phyloP scores from a whole-genome alignment of 2,329 filamentous ascomycete genomes.

The Hymenotorrendiella dingleyae region DNA sequence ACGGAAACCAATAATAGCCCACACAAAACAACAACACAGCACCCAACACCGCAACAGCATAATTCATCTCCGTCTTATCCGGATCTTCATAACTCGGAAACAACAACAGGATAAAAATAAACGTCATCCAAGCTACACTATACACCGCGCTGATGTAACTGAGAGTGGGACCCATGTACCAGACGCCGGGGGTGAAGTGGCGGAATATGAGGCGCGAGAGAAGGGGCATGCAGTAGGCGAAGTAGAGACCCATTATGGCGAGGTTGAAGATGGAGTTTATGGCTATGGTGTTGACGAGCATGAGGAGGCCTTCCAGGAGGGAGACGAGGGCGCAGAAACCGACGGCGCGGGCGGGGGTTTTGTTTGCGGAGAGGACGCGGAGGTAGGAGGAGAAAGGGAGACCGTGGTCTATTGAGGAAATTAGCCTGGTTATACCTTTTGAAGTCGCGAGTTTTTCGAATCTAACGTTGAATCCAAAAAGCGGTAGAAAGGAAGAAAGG shows the following conservation, averaged over 20 bases:
- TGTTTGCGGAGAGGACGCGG: constrained; percentile 25
- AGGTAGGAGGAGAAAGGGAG: constrained; percentile 27
- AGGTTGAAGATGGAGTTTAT: constrained; percentile 32
- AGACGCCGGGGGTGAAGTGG: constrained; percentile 28
- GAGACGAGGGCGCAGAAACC: constrained; percentile 25
- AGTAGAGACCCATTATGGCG: constrained; percentile 31
- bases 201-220: constrained; percentile 25
- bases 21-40: constrained; percentile 29
- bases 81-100: constrained; percentile 26
- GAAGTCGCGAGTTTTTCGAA: no score
- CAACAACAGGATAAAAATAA: constrained; percentile 28
- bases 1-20: constrained; percentile 27
- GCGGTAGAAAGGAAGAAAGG: background rate
- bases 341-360: constrained; percentile 27
- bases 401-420: constrained; percentile 23
- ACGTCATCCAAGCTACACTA: constrained; percentile 29
- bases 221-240: constrained; percentile 31
- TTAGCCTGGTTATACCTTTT: constrained; percentile 5
- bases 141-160: constrained; percentile 25
- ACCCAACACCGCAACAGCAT: constrained; percentile 28
- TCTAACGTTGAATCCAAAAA: background rate
- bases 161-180: constrained; percentile 28
- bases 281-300: constrained; percentile 30
- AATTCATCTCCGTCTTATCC: constrained; percentile 27
- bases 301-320: constrained; percentile 29